Conservation (phyloP, 148 eudicot genomes). For the Cornus florida region DNA sequence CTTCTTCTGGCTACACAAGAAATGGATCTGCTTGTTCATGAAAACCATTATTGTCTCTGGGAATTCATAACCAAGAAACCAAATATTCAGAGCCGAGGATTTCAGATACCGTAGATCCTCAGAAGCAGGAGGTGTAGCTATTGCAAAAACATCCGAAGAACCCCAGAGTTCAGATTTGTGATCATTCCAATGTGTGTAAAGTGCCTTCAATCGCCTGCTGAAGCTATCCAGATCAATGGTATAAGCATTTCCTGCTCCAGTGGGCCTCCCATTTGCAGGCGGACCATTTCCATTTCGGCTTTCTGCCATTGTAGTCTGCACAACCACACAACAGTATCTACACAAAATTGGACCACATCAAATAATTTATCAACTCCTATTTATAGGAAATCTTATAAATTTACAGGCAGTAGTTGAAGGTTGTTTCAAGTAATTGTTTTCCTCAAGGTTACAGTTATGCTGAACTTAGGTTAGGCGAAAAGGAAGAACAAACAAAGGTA, state of each 20-base stretch:
- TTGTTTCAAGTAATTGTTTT: no score
- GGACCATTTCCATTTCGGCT: slow-evolving; percentile 34
- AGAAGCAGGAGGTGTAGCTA: slow-evolving; percentile 79
- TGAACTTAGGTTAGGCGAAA: no score
- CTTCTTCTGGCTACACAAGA: slow-evolving; percentile 79
- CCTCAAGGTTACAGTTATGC: no score
- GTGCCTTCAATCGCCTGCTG: slow-evolving; percentile 43
- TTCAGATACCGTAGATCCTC: slow-evolving; percentile 85
- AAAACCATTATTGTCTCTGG: slow-evolving; percentile 91
- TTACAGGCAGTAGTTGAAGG: no score
- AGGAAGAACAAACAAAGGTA: no score
- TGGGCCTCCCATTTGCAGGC: no score
- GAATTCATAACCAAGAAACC: slow-evolving; percentile 90
- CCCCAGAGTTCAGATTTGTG: slow-evolving; percentile 61
- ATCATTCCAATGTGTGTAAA: slow-evolving; percentile 65
- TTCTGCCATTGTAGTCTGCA: slow-evolving; percentile 35
- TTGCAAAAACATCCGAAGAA: slow-evolving; percentile 54
- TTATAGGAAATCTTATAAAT: no score
- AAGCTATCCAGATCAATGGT: no score
- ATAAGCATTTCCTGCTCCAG: no score
- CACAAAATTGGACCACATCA: no score
- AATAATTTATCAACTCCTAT: neutral
- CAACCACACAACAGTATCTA: neutral
- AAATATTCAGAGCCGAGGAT: slow-evolving; percentile 77
- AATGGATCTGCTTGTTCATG: slow-evolving; percentile 71